phyloP scores from a whole-genome alignment of 2,329 filamentous ascomycete genomes.

The Calonectria fujianensis region DNA sequence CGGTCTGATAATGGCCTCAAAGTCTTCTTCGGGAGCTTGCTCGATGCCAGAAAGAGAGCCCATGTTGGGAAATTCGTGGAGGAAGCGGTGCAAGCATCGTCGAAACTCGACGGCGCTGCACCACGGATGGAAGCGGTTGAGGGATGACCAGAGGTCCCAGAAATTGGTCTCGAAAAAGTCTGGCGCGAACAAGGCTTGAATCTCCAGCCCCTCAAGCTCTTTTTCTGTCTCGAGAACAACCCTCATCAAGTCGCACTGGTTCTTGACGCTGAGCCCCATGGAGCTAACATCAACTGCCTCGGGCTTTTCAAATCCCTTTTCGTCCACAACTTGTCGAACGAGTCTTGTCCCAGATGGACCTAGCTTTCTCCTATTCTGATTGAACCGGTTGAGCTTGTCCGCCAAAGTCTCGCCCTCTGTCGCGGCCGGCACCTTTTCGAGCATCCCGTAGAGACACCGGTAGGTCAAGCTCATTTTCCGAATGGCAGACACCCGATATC shows the following conservation, averaged over 20 bases:
- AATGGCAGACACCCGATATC: conserved; percentile 54
- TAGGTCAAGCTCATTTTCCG: conserved; percentile 55
- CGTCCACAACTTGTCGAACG: conserved; percentile 49
- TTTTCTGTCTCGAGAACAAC: conserved; percentile 54
- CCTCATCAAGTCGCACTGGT: conserved; percentile 55
- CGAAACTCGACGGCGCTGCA: conserved; percentile 55
- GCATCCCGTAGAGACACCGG: conserved; percentile 52
- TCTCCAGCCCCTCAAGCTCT: conserved; percentile 53
- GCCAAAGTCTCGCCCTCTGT: conserved; percentile 49
- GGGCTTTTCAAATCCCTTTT: conserved; percentile 44
- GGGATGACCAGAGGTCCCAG: conserved; percentile 55
- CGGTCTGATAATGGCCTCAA: conserved; percentile 54
- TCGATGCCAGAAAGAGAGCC: conserved; percentile 51
- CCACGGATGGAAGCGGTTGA: conserved; percentile 55
- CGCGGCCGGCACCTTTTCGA: conserved; percentile 52
- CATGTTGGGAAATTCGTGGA: conserved; percentile 56
- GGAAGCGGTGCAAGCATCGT: conserved; percentile 52
- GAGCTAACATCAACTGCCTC: conserved; percentile 53
- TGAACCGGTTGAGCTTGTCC: conserved; percentile 51
- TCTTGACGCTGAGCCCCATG: conserved; percentile 55
- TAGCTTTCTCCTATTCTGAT: conserved; percentile 49
- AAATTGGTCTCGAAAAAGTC: conserved; percentile 56
- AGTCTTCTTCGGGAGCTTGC: conserved; percentile 54
- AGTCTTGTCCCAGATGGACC: conserved; percentile 52
- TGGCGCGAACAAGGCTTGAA: conserved; percentile 52